Evolutionary conservation across 495 filamentous ascomycete genomes (phyloP).

Genomic region (Neurospora cerealis): DNA sequence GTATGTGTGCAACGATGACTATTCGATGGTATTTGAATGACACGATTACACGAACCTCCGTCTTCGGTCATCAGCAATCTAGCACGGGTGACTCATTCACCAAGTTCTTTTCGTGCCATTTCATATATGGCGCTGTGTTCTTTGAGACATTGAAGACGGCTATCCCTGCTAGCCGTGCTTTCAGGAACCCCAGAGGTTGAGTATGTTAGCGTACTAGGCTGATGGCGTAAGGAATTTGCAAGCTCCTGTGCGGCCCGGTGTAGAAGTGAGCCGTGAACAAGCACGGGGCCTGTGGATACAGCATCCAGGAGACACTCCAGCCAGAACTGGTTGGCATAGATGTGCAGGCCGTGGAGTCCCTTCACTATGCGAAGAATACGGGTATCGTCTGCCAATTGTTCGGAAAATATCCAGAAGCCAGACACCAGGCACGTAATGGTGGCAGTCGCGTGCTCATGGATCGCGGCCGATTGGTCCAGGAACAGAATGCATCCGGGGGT

Average conservation of each 20-base stretch:
- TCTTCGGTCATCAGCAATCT: neutral
- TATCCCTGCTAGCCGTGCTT: neutral
- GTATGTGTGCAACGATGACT: too few species aligned
- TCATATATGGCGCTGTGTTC: neutral
- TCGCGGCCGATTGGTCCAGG: constrained; percentile 1
- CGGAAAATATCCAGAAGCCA: constrained; percentile 2
- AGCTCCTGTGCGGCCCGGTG: neutral
- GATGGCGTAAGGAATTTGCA: neutral
- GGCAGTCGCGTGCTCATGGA: constrained; percentile 11
- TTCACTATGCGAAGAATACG: neutral
- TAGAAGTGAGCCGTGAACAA: neutral
- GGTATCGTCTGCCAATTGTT: neutral
- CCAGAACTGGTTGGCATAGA: neutral
- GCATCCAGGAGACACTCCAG: neutral
- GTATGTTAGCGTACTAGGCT: neutral
- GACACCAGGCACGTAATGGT: constrained; percentile 10
- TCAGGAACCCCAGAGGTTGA: neutral
- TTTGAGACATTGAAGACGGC: neutral
- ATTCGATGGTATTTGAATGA: neutral
- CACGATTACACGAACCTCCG: neutral
- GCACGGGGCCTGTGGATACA: neutral
- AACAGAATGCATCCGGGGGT: constrained; percentile 2
- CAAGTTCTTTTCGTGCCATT: neutral
- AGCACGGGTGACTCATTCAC: neutral
- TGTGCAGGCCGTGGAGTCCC: neutral